Base-by-base conservation (phyloP, 2,329 filamentous ascomycete species). In the Diaporthe australafricana region DNA sequence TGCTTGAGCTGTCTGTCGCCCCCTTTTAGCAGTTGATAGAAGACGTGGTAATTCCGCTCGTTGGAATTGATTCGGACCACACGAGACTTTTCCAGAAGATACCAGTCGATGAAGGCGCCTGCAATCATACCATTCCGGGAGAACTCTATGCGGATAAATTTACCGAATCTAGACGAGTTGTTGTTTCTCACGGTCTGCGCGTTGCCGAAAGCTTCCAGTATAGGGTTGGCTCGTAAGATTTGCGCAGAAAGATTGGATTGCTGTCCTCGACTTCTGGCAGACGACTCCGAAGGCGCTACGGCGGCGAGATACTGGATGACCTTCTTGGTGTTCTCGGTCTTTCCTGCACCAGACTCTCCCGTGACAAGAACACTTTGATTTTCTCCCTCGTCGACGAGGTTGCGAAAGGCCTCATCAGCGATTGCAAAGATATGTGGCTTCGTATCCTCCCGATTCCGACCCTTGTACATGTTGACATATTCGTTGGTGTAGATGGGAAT, bases 281-380 rank as follows among this genome's bases (percentile, higher is more conserved):
- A 88, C 0, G 92, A 91, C 72, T 98, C 96, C 0, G 94, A 90
- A 52, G 94, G 93, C 12, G 96, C 96, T 56, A 99, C 96, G 1
- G 96, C 95, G 17, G 96, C 96, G 53, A 99, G 90, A 79, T 99
- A 99, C 78, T 99, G 97, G 70, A 99, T 99, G 76, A 99, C 96
- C 81, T 99, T 99, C 80, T 99, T 99, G 20, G 96, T 99, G 80
- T 99, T 99, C 81, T 99, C 96, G 0, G 96, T 99, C 84, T 99
- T 99, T 77, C 96, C 96, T 42, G 96, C 96, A 79, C 96, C 96
- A 22, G 96, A 99, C 84, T 99, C 96, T 83, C 96, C 96, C 3
- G 96, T 99, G 27, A 99, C 97, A 67, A 99, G 87, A 77, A 99
- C 99, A 78, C 96, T 98, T 83, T 99, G 96, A 77, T 99, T 98